Base-by-base conservation (phyloP, 345 rosid species). In the Erysimum cheiranthoides region DNA sequence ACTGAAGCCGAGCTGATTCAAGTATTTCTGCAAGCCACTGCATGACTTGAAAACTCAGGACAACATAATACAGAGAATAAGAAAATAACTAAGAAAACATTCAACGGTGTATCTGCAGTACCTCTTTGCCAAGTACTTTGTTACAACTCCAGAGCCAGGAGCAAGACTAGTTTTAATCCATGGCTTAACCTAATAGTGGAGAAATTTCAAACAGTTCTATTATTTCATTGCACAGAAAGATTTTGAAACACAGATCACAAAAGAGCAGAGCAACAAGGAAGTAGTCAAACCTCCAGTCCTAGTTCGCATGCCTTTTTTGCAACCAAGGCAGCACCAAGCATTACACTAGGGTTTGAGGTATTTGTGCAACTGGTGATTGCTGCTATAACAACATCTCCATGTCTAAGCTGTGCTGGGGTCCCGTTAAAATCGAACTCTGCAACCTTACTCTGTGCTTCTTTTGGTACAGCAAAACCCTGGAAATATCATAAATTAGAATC, bases 91-190 rank as follows among this genome's bases (percentile, higher is more conserved):
- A 49, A 49, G 11, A 49, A 49, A 47, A 47, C 27, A 8, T 49
- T 49, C 53, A 49, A 49, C 53, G 27, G 53, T 49, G 53, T 9
- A 49, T 49, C 27, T 17, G 27, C 53, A 17, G 53, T 17, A 49
- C 53, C 53, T 49, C 53, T 49, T 49, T 49, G 53, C 53, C 28
- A 49, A 49, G 53, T 49, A 49, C 53, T 49, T 49, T 49, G 53
- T 49, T 10, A 49, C 53, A 49, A 49, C 53, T 49, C 53, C 27
- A 17, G 53, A 49, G 53, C 53, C 53, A 17, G 53, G 53, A 17
- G 53, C 53, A 17, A 49, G 53, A 49, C 53, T 49, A 49, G 53
- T 49, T 49, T 49, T 49, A 17, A 49, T 49, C 53, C 53, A 49
- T 49, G 53, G 53, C 53, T 49, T 49, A 49, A 49, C 53, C 53